Evolutionary conservation across 441 rosid species (phyloP), one percentile per base, ranked within the genome.

Genomic region (Pelargonium myrrhifolium): DNA sequence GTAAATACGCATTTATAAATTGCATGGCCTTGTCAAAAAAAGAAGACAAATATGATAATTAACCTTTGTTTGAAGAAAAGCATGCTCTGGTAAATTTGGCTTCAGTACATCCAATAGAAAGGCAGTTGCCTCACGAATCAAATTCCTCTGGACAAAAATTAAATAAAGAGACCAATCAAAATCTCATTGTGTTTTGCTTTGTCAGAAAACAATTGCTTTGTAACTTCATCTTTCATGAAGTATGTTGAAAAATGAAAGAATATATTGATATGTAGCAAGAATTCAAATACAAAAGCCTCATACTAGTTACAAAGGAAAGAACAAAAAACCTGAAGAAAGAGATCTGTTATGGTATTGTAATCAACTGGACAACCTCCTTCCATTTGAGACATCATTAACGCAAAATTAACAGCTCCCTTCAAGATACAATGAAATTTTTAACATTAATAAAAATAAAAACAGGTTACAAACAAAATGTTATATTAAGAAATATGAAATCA

Each of bases 341-440:
- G 96, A 86, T 96, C 99, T 21, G 99, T 93, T 43, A 96, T 93
- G 43, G 98, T 96, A 64, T 93, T 96, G 82, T 90, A 96, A 75
- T 93, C 99, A 78, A 96, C 82, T 18, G 98, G 99, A 73, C 97
- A 93, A 40, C 98, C 99, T 68, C 97, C 99, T 79, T 93, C 99
- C 98, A 96, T 96, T 90, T 96, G 98, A 63, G 99, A 90, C 99
- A 96, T 96, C 98, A 96, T 96, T 78, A 96, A 76, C 53, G 98
- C 97, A 85, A 96, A 96, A 77, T 96, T 96, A 65, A 96, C 96
- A 93, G 79, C 37, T 31, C 37, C 37, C 37, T 31, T 31, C 37
- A 31, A 31, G 37, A 31, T 31, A 31, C 37, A 31, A 31, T 31
- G 37, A 31, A 49, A 22, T 14, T 2, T 17, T 18, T 59, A 24